phyloP scores from a whole-genome alignment of 345 rosid species.

The Hibiscus trionum region DNA sequence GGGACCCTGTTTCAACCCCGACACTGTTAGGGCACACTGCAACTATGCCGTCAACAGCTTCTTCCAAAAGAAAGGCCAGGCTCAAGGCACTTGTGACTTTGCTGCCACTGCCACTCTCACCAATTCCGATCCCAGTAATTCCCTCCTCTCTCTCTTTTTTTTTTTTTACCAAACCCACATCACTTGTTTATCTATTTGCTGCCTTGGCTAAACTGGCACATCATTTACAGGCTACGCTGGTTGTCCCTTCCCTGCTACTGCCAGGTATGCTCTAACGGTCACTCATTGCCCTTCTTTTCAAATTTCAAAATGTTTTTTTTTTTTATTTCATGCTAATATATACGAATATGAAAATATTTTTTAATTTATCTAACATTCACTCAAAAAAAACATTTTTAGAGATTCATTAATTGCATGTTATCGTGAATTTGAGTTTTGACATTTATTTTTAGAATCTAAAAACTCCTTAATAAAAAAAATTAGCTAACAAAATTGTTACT shows the following conservation, averaged over 20 bases:
- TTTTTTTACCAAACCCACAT: neutral
- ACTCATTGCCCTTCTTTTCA: neutral
- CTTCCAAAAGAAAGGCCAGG: constrained; percentile 75
- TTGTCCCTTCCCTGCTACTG: constrained; percentile 40
- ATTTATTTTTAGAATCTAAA: no score
- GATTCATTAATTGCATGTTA: no score
- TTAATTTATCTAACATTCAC: no score
- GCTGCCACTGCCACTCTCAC: constrained; percentile 8
- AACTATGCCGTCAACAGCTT: constrained; percentile 54
- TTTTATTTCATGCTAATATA: no score
- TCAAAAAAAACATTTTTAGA: no score
- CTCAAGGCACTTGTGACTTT: constrained; percentile 63
- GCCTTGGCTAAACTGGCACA: no score
- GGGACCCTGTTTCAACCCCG: constrained; percentile 63
- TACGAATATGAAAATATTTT: no score
- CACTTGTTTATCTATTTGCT: neutral
- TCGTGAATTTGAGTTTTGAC: neutral
- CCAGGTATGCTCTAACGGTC: constrained; percentile 24
- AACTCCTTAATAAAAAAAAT: no score
- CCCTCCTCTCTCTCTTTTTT: neutral
- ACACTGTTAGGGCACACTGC: constrained; percentile 64
- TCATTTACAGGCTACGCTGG: constrained; percentile 31
- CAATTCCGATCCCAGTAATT: constrained; percentile 52
- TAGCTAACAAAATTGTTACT: no score
- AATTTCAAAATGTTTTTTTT: neutral